A percentile compares a stretch with the other conserved stretches of the same genome.
phyloP scores from a whole-genome alignment of 2,329 filamentous ascomycete species.

The Exophiala sp. region DNA sequence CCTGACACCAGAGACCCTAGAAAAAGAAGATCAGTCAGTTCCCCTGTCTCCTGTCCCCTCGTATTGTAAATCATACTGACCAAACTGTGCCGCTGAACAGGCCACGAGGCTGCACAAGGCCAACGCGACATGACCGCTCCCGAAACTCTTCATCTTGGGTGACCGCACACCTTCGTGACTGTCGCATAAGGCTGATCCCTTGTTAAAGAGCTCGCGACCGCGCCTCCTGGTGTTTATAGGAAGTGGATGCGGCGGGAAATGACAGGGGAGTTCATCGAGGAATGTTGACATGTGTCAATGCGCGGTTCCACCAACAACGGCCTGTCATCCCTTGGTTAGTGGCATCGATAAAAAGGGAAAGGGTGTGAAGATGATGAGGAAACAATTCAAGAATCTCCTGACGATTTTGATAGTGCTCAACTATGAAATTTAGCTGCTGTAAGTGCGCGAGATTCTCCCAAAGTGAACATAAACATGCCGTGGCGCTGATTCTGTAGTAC shows the following conservation, averaged over 20 bases:
- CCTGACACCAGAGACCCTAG: constrained; percentile 6
- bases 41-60: neutral
- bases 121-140: neutral
- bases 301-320: neutral
- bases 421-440: neutral
- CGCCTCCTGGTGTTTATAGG: neutral
- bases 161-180: neutral
- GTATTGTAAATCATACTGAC: constrained; percentile 2
- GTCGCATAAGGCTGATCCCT: constrained; percentile 3
- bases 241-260: constrained; percentile 7
- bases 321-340: too few relatives aligned
- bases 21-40: neutral
- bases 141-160: constrained; percentile 12
- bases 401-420: neutral
- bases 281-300: constrained; percentile 7
- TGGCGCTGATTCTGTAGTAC: constrained; percentile 10
- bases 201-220: neutral
- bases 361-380: too few relatives aligned
- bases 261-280: constrained; percentile 7
- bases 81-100: constrained; percentile 10
- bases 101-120: constrained; percentile 2
- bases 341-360: too few relatives aligned
- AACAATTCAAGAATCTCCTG: neutral
- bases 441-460: neutral
- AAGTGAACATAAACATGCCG: neutral